Evolutionary conservation across 768 basidiomycete species (phyloP), one percentile per base, ranked within the genome.

Genomic region (Tulasnella sp.): DNA sequence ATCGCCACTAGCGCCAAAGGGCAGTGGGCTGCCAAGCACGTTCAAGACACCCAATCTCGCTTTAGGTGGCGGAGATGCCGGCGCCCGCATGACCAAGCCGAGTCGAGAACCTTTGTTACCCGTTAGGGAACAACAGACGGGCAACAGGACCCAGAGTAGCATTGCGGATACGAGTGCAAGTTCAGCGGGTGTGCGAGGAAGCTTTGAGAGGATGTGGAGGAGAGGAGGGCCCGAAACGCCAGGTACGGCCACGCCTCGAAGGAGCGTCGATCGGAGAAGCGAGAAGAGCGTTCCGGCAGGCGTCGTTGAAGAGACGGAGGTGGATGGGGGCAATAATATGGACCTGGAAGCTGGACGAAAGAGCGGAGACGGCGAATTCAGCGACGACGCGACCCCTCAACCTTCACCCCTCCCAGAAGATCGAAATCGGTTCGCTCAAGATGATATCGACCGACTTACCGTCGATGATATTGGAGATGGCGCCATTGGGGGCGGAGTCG

Each of bases 31-130:
- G 40, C 67, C 58, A 37, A 58, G 75, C 22, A 22, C 76, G 38
- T 68, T 68, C 76, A 72, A 52, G 67, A 45, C 31, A 31, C 45
- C 49, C 73, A 67, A 54, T 49, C 54, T 36, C 49, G 49, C 72
- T 15, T 31, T 72, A 36, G 72, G 72, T n/a, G 69, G 71, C 19
- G 64, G 54, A 76, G 79, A 68, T 80, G 81, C 29, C 78, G 79
- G 40, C 82, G 84, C 54, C 29, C 72, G 82, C n/a, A 52, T 74
- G 40, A 37, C 42, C 6, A 93, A 91, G 81, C 88, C 86, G 76
- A 92, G 92, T 81, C 87, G 90, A 38, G 93, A 93, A 78, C 91
- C 91, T 1, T 85, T 93, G 58, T 85, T 93, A 3, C 91, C 92
- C 8, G 82, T 89, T 52, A 83, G 85, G n/a, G 82, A 81, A 31